A percentile compares a stretch with the other conserved stretches of the same genome.
Evolutionary conservation across 495 filamentous ascomycete species (phyloP).

Genomic region (Talaromyces liani): DNA sequence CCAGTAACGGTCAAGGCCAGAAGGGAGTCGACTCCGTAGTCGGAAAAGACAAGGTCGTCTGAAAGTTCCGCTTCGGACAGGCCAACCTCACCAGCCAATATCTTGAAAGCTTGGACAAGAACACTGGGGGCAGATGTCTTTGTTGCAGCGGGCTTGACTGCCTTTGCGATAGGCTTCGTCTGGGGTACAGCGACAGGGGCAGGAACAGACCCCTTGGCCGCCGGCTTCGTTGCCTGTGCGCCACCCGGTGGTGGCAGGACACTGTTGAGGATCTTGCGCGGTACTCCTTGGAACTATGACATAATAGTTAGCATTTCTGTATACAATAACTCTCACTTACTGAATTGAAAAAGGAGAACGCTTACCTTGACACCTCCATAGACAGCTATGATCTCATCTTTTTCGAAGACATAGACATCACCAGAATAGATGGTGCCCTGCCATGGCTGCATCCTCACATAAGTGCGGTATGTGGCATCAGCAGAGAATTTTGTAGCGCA

Average conservation of each 20-base stretch:
- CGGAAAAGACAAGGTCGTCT: slow-evolving; percentile 26
- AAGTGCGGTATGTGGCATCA: slow-evolving; percentile 45
- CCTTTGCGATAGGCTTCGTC: slow-evolving; percentile 23
- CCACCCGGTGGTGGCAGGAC: slow-evolving; percentile 53
- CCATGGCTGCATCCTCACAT: slow-evolving; percentile 36
- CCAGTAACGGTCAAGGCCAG: slow-evolving; percentile 34
- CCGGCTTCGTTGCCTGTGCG: slow-evolving; percentile 17
- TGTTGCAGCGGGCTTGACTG: slow-evolving; percentile 21
- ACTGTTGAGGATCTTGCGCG: slow-evolving; percentile 58
- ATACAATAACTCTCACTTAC: neutral
- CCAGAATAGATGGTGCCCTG: slow-evolving; percentile 38
- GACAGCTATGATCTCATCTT: slow-evolving; percentile 30
- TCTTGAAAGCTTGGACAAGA: slow-evolving; percentile 18
- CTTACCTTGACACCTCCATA: slow-evolving; percentile 20
- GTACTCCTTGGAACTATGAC: slow-evolving; percentile 57
- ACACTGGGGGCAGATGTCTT: slow-evolving; percentile 21
- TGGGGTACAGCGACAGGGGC: slow-evolving; percentile 29
- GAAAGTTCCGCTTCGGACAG: slow-evolving; percentile 30
- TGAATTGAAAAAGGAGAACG: neutral
- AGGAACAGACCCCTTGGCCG: slow-evolving; percentile 22
- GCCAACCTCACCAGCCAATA: slow-evolving; percentile 40
- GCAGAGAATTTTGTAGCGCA: slow-evolving; percentile 37
- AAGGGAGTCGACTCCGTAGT: slow-evolving; percentile 45
- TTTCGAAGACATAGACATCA: slow-evolving; percentile 47
- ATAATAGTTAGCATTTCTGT: slow-evolving; percentile 6